These are phyloP conservation scores for Aspergillus bertholletiae DNA, from an alignment of 495 filamentous ascomycete species.

Conservation along the genomic window DNA sequence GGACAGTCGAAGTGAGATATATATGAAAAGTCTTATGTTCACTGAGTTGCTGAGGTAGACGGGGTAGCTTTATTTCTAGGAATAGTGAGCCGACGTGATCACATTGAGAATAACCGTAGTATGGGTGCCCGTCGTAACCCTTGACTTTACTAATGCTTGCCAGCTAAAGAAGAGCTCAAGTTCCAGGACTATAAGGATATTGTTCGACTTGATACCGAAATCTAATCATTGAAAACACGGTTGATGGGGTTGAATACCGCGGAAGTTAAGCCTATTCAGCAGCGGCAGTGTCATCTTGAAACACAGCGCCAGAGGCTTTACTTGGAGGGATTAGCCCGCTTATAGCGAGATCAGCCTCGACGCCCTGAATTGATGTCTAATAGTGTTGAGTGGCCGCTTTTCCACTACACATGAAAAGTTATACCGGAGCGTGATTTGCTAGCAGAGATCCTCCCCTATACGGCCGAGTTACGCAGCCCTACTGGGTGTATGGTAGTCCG, in stretches of 20 bases:
- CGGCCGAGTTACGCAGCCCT: conserved; percentile 1
- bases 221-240: background rate
- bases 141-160: conserved; percentile 6
- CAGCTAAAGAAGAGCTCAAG: conserved; percentile 11
- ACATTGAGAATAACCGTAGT: conserved; percentile 15
- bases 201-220: background rate
- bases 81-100: conserved; percentile 7
- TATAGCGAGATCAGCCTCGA: too few relatives aligned
- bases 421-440: conserved; percentile 13
- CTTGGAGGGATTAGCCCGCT: background rate
- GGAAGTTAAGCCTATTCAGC: background rate
- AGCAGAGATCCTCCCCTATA: conserved; percentile 5
- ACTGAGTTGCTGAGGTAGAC: conserved; percentile 13
- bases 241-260: background rate
- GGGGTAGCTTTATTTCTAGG: conserved; percentile 9
- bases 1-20: conserved; percentile 4
- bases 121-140: conserved; percentile 9
- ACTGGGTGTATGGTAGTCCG: conserved; percentile 1
- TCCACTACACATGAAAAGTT: conserved; percentile 9
- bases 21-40: conserved; percentile 9
- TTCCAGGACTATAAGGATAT: conserved; percentile 10
- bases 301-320: background rate
- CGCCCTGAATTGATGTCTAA: too few relatives aligned
- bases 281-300: conserved; percentile 1
- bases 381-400: conserved; percentile 1